Percentiles rank a stretch among this genome's conserved stretches.
phyloP scores from a whole-genome alignment of 1,139 yeast species.

The Pichia sp. region DNA sequence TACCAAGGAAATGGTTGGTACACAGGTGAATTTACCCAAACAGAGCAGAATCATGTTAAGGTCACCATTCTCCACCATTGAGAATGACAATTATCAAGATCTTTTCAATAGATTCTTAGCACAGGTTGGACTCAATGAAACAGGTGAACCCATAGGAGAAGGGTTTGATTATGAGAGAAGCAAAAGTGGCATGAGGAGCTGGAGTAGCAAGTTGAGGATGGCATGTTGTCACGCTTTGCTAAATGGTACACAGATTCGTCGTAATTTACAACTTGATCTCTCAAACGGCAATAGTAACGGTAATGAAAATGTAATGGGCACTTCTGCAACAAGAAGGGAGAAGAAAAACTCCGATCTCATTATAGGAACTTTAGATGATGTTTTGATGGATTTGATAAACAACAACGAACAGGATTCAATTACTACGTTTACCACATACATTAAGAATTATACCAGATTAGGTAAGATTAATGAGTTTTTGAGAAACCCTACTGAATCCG shows the following conservation, averaged over 20 bases:
- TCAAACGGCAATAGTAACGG: background rate
- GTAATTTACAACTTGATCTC: slow-evolving; percentile 1
- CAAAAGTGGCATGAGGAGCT: slow-evolving; percentile 44
- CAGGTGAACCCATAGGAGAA: slow-evolving; percentile 46
- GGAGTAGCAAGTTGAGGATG: slow-evolving; percentile 67
- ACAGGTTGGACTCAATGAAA: slow-evolving; percentile 51
- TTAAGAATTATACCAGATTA: slow-evolving; percentile 28
- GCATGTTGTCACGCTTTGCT: slow-evolving; percentile 71
- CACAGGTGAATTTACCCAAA: slow-evolving; percentile 69
- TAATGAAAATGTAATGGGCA: slow-evolving; percentile 15
- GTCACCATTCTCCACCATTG: slow-evolving; percentile 72
- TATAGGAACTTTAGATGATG: slow-evolving; percentile 59
- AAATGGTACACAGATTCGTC: slow-evolving; percentile 1
- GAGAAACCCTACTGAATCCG: slow-evolving; percentile 43
- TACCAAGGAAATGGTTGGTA: slow-evolving; percentile 73
- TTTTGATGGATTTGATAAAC: slow-evolving; percentile 55
- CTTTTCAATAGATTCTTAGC: slow-evolving; percentile 54
- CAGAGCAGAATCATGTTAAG: slow-evolving; percentile 65
- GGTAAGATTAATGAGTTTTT: slow-evolving; percentile 59
- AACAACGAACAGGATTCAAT: slow-evolving; percentile 44
- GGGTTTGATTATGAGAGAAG: slow-evolving; percentile 46
- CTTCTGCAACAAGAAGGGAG: slow-evolving; percentile 5
- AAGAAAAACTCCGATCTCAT: slow-evolving; percentile 13
- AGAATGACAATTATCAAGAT: slow-evolving; percentile 72
- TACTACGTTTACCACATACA: slow-evolving; percentile 41